Evolutionary conservation across 345 rosid species (phyloP).

Genomic region (Camelina laxa): DNA sequence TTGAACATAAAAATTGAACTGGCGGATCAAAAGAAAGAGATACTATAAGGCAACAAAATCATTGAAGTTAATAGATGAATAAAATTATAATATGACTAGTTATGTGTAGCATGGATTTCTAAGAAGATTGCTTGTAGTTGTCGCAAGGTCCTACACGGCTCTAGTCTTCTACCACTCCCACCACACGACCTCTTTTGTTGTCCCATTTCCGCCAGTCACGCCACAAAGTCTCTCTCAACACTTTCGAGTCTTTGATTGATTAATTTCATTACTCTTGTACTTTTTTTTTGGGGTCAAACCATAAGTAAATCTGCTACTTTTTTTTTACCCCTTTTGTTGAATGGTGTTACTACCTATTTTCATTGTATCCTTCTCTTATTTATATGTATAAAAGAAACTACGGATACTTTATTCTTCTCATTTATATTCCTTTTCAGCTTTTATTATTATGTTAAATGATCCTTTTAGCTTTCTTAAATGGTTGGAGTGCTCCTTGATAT

Average conservation of each 20-base stretch:
- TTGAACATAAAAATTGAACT: too few species aligned
- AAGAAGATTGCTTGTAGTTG: too few species aligned
- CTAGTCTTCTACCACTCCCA: not conserved
- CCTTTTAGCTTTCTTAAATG: conserved; percentile 23
- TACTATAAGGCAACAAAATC: too few species aligned
- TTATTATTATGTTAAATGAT: conserved; percentile 1
- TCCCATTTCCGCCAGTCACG: conserved; percentile 45
- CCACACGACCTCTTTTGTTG: conserved; percentile 33
- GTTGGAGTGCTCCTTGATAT: conserved; percentile 4
- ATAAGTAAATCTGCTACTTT: not conserved
- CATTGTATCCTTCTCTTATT: not conserved
- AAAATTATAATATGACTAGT: too few species aligned
- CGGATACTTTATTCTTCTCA: conserved; percentile 22
- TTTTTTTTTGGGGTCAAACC: not conserved
- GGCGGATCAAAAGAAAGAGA: too few species aligned
- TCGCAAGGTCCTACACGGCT: too few species aligned
- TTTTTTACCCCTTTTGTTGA: not conserved
- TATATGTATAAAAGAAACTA: not conserved
- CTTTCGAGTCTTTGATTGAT: conserved; percentile 28
- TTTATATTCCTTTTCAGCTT: conserved; percentile 22
- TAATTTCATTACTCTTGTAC: conserved; percentile 3
- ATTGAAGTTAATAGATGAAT: too few species aligned
- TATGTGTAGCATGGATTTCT: too few species aligned
- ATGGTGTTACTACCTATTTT: not conserved
- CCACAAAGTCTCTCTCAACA: conserved; percentile 25